Evolutionary conservation across 2,329 filamentous ascomycete genomes (phyloP), one percentile per base, ranked within the genome.

Genomic region (Aspergillus clavatus): DNA sequence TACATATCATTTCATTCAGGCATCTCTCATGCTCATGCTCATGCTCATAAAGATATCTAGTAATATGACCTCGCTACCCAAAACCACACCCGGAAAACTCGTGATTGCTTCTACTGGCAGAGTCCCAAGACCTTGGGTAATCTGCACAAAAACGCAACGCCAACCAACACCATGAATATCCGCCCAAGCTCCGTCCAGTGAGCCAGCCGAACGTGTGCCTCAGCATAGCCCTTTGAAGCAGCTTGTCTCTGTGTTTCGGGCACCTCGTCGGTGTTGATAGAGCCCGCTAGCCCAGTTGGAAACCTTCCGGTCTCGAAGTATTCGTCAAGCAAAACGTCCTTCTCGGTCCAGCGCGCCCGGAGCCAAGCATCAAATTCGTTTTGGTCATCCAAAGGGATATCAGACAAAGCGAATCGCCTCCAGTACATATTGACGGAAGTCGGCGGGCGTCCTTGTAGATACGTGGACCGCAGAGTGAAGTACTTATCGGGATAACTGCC

Each of bases 381-480:
- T 12, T 79, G 76, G 55, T 84, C 80, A 24, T 89, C 78, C 7
- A 95, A 77, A 0, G 91, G 91, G 35, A 98, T 95, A 16, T 89
- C 82, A 18, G 79, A 78, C 11, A 96, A 65, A 26, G 80, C 79
- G 68, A 95, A 96, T 7, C 89, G 83, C 42, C 93, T 82, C 89
- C 91, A 98, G 69, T 95, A 86, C 74, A 97, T 90, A 68, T 96
- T 97, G 59, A 97, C 90, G 1, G 89, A 95, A 65, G 90, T 95
- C 1, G 91, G 93, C 0, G 90, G 85, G 1, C 87, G 82, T 10
- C 93, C 90, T 65, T 93, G 82, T 51, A 96, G 84, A 63, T 93
- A 95, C 3, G 89, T 94, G 39, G 89, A 89, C 2, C 81, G 80
- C 3, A 98, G 75, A 0, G 87, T 90, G 67, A 94, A 97, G 59